Conservation (phyloP, 148 eudicot species). For the Beta vulgaris region DNA sequence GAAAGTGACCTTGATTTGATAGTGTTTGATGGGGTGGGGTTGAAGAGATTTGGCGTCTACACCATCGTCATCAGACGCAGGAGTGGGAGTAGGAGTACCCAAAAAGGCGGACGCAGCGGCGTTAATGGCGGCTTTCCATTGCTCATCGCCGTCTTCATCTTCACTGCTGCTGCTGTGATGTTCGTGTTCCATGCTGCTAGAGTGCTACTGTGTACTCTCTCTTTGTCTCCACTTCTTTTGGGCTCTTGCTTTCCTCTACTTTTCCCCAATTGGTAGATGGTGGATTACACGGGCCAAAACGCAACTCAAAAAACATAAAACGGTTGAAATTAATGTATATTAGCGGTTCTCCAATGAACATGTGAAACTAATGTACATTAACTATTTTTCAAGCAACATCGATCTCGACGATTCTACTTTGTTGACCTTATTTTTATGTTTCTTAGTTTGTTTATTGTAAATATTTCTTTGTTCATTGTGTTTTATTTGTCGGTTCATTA, state of each 20-base stretch:
- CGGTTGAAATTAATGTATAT: too few species aligned
- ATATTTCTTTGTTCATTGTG: too few species aligned
- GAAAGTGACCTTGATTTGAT: conserved; percentile 65
- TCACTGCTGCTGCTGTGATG: conserved; percentile 55
- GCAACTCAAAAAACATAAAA: too few species aligned
- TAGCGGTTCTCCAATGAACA: too few species aligned
- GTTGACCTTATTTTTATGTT: too few species aligned
- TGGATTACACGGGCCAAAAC: too few species aligned
- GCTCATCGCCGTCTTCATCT: conserved; percentile 84
- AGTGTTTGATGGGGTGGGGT: conserved; percentile 53
- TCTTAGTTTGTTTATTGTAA: too few species aligned
- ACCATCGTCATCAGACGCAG: conserved; percentile 21
- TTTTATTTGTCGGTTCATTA: too few species aligned
- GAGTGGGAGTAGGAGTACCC: conserved; percentile 8
- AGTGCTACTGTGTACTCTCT: neutral
- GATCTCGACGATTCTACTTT: too few species aligned
- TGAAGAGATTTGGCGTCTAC: conserved; percentile 21
- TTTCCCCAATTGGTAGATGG: too few species aligned
- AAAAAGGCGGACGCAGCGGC: conserved; percentile 38
- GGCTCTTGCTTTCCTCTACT: neutral
- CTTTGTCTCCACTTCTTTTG: neutral
- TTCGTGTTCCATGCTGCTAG: neutral
- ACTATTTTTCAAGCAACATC: too few species aligned
- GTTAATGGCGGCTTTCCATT: conserved; percentile 76
- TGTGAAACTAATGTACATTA: too few species aligned